Base-by-base conservation (phyloP, 805 yeast species). In the Saccharomycopsis olivae region DNA sequence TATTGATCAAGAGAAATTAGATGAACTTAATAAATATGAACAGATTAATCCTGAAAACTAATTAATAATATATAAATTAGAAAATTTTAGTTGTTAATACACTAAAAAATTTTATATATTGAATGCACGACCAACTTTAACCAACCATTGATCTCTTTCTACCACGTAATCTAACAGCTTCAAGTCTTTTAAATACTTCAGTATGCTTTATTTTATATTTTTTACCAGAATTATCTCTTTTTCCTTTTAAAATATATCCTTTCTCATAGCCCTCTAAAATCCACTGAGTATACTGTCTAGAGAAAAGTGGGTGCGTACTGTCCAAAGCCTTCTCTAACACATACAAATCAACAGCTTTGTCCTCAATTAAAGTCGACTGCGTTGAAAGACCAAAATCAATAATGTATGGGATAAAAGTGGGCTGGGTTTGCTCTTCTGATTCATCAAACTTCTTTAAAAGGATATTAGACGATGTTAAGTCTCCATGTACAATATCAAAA, bases 81-180 rank as follows among this genome's bases (percentile, higher is more conserved):
- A 27, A 27, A 27, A 13, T 27, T 27, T 27, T 27, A 27, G 13
- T 13, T 27, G 14, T 27, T 4, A n/a, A 3, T 3, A 27, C 29
- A 27, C 14, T 27, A 4, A 13, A 24, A 9, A 24, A n/a, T n/a
- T n/a, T n/a, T n/a, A n/a, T 30, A 30, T 2, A 31, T 31, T n/a
- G 11, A 13, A 25, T 25, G n/a, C 11, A n/a, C n/a, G 29, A 25
- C 29, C 29, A n/a, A 13, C n/a, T 13, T 25, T 51, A 78, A 14
- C 98, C 98, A 35, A 88, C 61, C 95, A 89, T 85, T 43, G 94
- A 81, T 59, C 98, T 73, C 70, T 92, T 92, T 50, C 98, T 70
- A 1, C 98, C 98, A 55, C 98, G 74, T 63, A 81, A 58, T 52
- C 97, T 66, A 1, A 89, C 97, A 33, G 81, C 94, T 40, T 78